Evolutionary conservation across 2,329 filamentous ascomycete species (phyloP).

Genomic region (Cladorrhinum sp.): DNA sequence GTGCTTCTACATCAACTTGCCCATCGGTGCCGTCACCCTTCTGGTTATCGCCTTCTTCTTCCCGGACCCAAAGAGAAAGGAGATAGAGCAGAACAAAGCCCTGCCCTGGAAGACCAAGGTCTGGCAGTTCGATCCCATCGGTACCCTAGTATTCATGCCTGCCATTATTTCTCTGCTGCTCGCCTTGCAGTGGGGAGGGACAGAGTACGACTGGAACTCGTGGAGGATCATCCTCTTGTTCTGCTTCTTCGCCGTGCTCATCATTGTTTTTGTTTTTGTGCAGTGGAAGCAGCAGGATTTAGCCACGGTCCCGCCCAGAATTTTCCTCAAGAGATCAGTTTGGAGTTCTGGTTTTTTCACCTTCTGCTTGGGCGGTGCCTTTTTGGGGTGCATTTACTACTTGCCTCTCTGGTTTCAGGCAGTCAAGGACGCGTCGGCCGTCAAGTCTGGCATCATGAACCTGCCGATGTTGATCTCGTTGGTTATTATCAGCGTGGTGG

Average conservation of each 20-base stretch:
- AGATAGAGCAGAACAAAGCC: constrained; percentile 13
- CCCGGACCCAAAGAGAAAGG: constrained; percentile 24
- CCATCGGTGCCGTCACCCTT: constrained; percentile 33
- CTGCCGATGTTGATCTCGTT: constrained; percentile 36
- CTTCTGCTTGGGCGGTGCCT: constrained; percentile 35
- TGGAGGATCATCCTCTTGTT: constrained; percentile 40
- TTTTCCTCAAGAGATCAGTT: constrained; percentile 39
- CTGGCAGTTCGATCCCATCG: constrained; percentile 30
- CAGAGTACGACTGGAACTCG: constrained; percentile 38
- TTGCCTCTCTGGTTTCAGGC: constrained; percentile 41
- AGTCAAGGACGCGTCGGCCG: constrained; percentile 37
- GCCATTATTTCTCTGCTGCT: constrained; percentile 45
- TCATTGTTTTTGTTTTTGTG: constrained; percentile 34
- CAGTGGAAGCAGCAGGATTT: constrained; percentile 38
- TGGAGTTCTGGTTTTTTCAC: constrained; percentile 31
- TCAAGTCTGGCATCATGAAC: constrained; percentile 37
- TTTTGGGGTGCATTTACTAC: constrained; percentile 34
- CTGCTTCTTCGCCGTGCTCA: constrained; percentile 35
- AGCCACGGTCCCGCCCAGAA: constrained; percentile 42
- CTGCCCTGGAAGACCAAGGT: constrained; percentile 23
- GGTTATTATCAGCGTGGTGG: constrained; percentile 32
- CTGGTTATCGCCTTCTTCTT: constrained; percentile 30
- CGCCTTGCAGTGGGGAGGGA: constrained; percentile 48
- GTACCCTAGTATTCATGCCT: constrained; percentile 30
- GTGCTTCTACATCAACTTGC: constrained; percentile 38